Evolutionary conservation across 495 filamentous ascomycete species (phyloP), one percentile per base, ranked within the genome.

Genomic region (Patellaria atrata): DNA sequence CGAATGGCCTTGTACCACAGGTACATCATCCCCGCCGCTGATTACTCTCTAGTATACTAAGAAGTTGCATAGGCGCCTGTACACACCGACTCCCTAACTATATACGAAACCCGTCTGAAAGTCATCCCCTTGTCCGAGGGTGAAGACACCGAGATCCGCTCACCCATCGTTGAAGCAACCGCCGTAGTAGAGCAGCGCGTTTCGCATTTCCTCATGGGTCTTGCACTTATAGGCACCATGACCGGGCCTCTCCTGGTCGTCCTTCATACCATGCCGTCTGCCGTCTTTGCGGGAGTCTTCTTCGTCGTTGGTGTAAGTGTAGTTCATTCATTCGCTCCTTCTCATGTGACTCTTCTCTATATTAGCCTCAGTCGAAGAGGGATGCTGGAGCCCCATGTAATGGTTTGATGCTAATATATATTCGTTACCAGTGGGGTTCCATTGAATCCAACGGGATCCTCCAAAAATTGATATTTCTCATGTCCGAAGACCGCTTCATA

Each of bases 271-370:
- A 82, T 94, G 45, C 85, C 85, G 0, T 79, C 84, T 44, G 79
- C 71, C 36, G 79, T 93, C 14, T 64, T 94, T 41, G 79, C 80
- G 0, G 85, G 85, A 3, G 67, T 94, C n/a, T 93, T 94, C 64
- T 93, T 92, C 57, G 73, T 91, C 45, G 85, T 92, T 74, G 85
- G 16, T 47, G 9, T 32, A 35, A 32, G 37, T 18, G n/a, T n/a
- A n/a, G n/a, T n/a, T 43, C 10, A 13, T 32, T 5, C 12, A 16
- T 38, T 9, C 21, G n/a, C 26, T 11, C 22, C 23, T 9, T n/a
- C 22, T 35, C 18, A 33, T 11, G 10, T 30, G 20, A 11, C 27
- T n/a, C 16, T 30, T 26, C 20, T n/a, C n/a, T n/a, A n/a, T n/a
- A n/a, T n/a, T n/a, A n/a, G n/a, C n/a, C n/a, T n/a, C n/a, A n/a